Evolutionary conservation across 2,329 filamentous ascomycete genomes (phyloP).

Genomic region (Curvularia hawaiiensis): DNA sequence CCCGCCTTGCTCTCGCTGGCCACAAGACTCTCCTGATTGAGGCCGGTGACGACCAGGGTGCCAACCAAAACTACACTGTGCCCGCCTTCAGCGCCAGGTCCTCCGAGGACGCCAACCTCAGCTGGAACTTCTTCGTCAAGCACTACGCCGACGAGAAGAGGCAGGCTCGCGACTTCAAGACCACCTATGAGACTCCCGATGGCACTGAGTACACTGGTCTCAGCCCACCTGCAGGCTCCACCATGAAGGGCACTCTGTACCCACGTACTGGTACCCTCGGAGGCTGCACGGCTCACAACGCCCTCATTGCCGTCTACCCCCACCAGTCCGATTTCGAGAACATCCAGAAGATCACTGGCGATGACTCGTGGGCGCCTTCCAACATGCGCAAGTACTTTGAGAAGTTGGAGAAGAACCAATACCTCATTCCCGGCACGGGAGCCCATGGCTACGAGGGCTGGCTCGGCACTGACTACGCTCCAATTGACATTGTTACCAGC

Average conservation of each 20-base stretch:
- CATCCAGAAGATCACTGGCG: conserved; percentile 64
- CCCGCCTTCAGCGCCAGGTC: conserved; percentile 60
- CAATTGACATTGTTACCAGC: conserved; percentile 56
- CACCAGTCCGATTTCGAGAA: conserved; percentile 64
- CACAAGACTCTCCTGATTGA: conserved; percentile 66
- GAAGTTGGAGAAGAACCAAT: conserved; percentile 60
- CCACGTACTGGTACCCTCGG: conserved; percentile 63
- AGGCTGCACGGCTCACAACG: conserved; percentile 67
- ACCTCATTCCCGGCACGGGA: conserved; percentile 49
- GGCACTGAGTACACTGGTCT: conserved; percentile 54
- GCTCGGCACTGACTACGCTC: conserved; percentile 58
- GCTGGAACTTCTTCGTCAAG: conserved; percentile 69
- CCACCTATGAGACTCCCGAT: conserved; percentile 56
- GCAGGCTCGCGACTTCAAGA: conserved; percentile 63
- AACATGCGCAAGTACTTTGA: conserved; percentile 67
- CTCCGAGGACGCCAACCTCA: conserved; percentile 61
- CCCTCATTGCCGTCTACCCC: conserved; percentile 64
- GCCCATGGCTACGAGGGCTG: conserved; percentile 66
- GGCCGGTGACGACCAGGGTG: conserved; percentile 63
- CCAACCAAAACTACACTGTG: conserved; percentile 57
- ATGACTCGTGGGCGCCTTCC: conserved; percentile 61
- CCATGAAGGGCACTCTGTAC: conserved; percentile 61
- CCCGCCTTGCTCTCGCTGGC: conserved; percentile 64
- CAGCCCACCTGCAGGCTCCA: conserved; percentile 59
- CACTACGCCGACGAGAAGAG: conserved; percentile 62